These are phyloP conservation scores for Pyronema omphalodes DNA, from an alignment of 495 filamentous ascomycete genomes.

Conservation along the genomic window DNA sequence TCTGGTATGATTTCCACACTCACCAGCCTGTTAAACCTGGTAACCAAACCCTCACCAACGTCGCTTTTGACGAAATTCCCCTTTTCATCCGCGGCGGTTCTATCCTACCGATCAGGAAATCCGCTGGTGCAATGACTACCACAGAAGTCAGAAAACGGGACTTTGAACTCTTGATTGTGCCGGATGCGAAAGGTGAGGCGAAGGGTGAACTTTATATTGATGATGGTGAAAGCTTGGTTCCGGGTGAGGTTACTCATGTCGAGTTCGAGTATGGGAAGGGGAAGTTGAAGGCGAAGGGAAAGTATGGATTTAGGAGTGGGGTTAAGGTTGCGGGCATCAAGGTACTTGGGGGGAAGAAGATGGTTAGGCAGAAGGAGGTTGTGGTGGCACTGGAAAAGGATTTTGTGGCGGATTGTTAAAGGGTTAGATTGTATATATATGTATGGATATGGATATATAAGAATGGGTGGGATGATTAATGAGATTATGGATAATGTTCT, in stretches of 20 bases:
- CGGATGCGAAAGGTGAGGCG: constrained; percentile 38
- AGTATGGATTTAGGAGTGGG: constrained; percentile 31
- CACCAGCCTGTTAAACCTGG: constrained; percentile 34
- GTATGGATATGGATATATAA: no score
- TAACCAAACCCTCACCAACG: constrained; percentile 33
- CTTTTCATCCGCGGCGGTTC: constrained; percentile 52
- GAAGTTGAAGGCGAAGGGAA: constrained; percentile 27
- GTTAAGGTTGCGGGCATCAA: constrained; percentile 39
- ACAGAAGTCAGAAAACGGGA: constrained; percentile 42
- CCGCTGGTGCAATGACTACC: constrained; percentile 48
- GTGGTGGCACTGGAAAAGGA: constrained; percentile 5
- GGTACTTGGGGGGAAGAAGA: constrained; percentile 27
- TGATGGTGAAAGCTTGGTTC: constrained; percentile 57
- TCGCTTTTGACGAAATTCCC: constrained; percentile 49
- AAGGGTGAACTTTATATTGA: constrained; percentile 58
- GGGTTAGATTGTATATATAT: no score
- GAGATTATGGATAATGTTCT: no score
- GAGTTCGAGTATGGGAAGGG: constrained; percentile 29
- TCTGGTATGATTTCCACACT: constrained; percentile 66
- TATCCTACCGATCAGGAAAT: constrained; percentile 45
- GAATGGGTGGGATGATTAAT: no score
- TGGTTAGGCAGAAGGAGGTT: neutral
- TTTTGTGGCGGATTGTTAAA: constrained; percentile 1
- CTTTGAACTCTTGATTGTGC: constrained; percentile 54
- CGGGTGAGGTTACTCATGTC: constrained; percentile 31